Conservation (phyloP, 139 green algal species). For the Volvox africanus region DNA sequence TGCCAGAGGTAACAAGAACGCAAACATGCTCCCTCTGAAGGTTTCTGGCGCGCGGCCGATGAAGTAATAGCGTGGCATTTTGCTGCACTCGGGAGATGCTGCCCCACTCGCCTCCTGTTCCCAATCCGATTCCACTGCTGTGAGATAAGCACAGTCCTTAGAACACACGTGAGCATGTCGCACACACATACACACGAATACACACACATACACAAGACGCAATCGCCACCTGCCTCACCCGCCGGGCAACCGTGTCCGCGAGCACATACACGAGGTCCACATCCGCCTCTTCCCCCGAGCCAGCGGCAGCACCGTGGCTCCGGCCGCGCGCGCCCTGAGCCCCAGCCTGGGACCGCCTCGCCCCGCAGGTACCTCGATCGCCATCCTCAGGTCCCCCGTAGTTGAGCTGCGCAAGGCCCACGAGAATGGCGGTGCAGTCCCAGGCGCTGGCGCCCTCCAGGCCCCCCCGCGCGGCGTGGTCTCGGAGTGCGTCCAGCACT, state of each 20-base stretch:
- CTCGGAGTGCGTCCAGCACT: slow-evolving; percentile 6
- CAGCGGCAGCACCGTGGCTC: background rate
- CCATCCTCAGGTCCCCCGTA: background rate
- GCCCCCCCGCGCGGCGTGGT: slow-evolving; percentile 13
- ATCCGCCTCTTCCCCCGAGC: background rate
- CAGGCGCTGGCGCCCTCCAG: slow-evolving; percentile 14
- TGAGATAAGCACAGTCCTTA: too few relatives aligned
- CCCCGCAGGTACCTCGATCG: background rate
- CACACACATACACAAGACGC: too few relatives aligned
- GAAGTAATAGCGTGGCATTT: too few relatives aligned
- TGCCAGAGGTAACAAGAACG: too few relatives aligned
- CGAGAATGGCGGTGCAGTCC: slow-evolving; percentile 17
- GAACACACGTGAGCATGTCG: too few relatives aligned
- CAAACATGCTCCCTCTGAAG: too few relatives aligned
- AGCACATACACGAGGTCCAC: slow-evolving; percentile 13
- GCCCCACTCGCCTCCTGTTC: too few relatives aligned
- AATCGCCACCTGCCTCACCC: background rate
- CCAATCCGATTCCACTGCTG: too few relatives aligned
- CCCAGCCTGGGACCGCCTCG: background rate
- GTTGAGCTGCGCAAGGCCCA: slow-evolving; percentile 19
- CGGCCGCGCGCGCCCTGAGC: too few relatives aligned
- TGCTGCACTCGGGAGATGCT: too few relatives aligned
- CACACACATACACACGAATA: too few relatives aligned
- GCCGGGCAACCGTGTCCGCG: background rate
- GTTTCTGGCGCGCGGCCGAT: too few relatives aligned